Conservation (phyloP, 805 yeast species). For the Clavispora fructus region DNA sequence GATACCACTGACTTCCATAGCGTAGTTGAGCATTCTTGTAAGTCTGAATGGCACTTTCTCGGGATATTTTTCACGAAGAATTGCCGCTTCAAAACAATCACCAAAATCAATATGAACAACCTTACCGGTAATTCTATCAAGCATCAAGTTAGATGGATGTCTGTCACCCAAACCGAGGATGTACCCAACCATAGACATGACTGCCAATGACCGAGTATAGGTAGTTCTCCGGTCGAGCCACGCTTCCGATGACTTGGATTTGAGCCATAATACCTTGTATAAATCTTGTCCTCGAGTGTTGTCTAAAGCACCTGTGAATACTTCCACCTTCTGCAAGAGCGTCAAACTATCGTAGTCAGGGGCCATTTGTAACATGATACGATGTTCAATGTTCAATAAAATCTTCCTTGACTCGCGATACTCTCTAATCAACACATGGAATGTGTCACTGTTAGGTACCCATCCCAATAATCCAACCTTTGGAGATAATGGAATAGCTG, state of each 20-base stretch:
- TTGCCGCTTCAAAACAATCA: conserved; percentile 98
- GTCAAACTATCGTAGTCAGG: conserved; percentile 92
- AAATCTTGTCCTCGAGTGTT: conserved; percentile 95
- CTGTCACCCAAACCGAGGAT: conserved; percentile 95
- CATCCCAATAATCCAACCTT: conserved; percentile 95
- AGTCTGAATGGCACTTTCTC: conserved; percentile 97
- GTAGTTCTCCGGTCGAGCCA: conserved; percentile 98
- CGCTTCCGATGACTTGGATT: conserved; percentile 91
- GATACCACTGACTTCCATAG: conserved; percentile 98
- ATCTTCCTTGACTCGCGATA: conserved; percentile 90
- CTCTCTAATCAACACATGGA: conserved; percentile 88
- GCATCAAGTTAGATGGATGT: conserved; percentile 95
- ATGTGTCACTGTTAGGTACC: conserved; percentile 97
- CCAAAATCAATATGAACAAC: conserved; percentile 98
- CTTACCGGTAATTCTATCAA: conserved; percentile 90
- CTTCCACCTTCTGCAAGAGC: conserved; percentile 88
- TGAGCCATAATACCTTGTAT: conserved; percentile 93
- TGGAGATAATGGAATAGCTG: conserved; percentile 95
- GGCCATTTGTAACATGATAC: conserved; percentile 96
- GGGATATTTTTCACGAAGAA: conserved; percentile 92
- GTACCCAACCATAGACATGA: conserved; percentile 98
- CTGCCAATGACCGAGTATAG: conserved; percentile 92
- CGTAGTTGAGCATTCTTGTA: conserved; percentile 94
- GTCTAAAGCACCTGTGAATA: conserved; percentile 91
- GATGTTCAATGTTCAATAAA: conserved; percentile 84